Evolutionary conservation across 352 stramenopile genomes (phyloP).

Genomic region (Phytophthora sp.): DNA sequence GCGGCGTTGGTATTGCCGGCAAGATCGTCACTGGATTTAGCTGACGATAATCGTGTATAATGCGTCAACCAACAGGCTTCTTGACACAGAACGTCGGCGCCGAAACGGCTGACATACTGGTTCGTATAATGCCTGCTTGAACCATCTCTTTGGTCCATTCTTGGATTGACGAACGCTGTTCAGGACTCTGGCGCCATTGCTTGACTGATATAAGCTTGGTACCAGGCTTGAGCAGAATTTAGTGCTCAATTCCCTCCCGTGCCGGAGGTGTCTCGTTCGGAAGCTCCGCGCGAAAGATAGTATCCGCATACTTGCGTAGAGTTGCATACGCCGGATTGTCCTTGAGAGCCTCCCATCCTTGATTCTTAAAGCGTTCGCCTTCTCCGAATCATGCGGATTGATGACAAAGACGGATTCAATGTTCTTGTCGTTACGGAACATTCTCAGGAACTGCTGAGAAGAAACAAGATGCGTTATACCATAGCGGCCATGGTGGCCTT

Average conservation of each 20-base stretch:
- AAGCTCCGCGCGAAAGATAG: not conserved
- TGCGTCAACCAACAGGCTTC: slow-evolving; percentile 1
- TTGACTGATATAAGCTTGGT: not conserved
- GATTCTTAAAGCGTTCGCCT: slow-evolving; percentile 9
- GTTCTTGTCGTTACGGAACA: not conserved
- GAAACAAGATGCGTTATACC: slow-evolving; percentile 6
- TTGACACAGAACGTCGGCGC: slow-evolving; percentile 1
- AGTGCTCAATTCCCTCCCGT: not conserved
- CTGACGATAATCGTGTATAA: slow-evolving; percentile 11
- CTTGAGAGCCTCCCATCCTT: slow-evolving; percentile 8
- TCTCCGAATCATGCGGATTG: slow-evolving; percentile 20
- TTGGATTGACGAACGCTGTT: not conserved
- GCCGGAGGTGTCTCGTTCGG: not conserved
- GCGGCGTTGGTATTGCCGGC: not conserved
- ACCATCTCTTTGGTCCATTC: slow-evolving; percentile 4
- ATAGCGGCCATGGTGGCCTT: slow-evolving; percentile 1
- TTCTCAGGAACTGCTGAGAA: not conserved
- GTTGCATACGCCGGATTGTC: slow-evolving; percentile 2
- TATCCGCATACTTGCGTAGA: slow-evolving; percentile 3
- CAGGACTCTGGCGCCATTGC: slow-evolving; percentile 8
- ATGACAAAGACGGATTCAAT: slow-evolving; percentile 12
- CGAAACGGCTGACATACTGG: not conserved
- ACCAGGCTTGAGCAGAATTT: not conserved
- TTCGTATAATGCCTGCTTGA: not conserved
- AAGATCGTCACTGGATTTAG: not conserved